Base-by-base conservation (phyloP, 768 basidiomycete species). In the Naganishia antarctica region DNA sequence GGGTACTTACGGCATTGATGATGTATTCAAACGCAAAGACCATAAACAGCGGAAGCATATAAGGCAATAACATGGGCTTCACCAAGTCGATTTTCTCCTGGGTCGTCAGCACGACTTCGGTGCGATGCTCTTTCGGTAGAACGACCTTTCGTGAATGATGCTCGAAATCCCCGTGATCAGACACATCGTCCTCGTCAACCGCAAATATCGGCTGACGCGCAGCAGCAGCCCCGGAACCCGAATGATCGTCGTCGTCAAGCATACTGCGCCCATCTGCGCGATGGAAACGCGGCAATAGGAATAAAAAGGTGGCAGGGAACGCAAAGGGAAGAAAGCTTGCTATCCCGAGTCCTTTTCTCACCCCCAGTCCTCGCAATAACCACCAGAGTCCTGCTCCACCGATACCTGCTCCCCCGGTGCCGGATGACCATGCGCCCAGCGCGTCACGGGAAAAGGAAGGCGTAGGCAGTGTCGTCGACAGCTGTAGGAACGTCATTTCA, bases 351-450 rank as follows among this genome's bases (percentile, higher is more conserved):
- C 92, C 96, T 12, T 80, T 71, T 46, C 85, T 83, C 5, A 99
- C 90, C 23, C 96, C 94, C 0, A 94, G 78, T 1, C 84, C 84
- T 21, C 96, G 82, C 4, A 98, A 79, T 68, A 91, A 82, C 94
- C 94, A 98, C 96, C 96, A 98, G 13, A 96, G 72, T 41, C 88
- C 87, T 0, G 94, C 91, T 7, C 94, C 94, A 0, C 87, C 87
- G 0, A 99, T 83, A 0, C 94, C 94, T 0, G 94, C 94, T 4
- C 88, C 90, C 1, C 94, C 94, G 0, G 94, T 98, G 0, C 94
- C 94, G 9, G 87, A 87, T 7, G 93, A 87, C 77, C 97, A 99
- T 72, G 91, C 96, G 4, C 94, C 91, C 12, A 99, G 84, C 41
- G 89, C 86, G 29, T 85, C 86, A 86, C 43, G 87, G 74, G n/a